These are phyloP conservation scores for Penicillium canescens DNA, from an alignment of 495 filamentous ascomycete genomes.

Conservation along the genomic window DNA sequence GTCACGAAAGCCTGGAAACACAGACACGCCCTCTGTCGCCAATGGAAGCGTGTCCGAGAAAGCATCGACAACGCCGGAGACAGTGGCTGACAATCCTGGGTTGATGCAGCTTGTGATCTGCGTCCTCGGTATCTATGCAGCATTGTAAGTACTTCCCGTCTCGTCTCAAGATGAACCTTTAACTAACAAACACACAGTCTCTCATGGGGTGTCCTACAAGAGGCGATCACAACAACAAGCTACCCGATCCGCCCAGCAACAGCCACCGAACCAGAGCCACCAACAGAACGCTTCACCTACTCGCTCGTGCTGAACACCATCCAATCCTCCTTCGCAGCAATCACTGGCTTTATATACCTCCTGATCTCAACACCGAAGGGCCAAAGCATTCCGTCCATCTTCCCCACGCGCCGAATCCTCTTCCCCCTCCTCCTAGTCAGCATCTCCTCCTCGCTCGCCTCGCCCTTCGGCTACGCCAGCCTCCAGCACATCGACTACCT, in stretches of 20 bases:
- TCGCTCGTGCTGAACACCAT: constrained; percentile 94
- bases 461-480: constrained; percentile 91
- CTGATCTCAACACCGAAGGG: constrained; percentile 60
- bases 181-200: constrained; percentile 57
- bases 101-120: constrained; percentile 78
- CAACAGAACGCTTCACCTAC: constrained; percentile 76
- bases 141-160: constrained; percentile 68
- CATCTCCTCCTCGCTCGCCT: constrained; percentile 82
- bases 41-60: constrained; percentile 44
- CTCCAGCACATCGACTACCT: constrained; percentile 97
- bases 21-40: constrained; percentile 9
- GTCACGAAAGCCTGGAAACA: constrained; percentile 26
- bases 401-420: constrained; percentile 73
- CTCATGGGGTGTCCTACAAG: constrained; percentile 94
- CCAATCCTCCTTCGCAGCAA: constrained; percentile 85
- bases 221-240: constrained; percentile 93
- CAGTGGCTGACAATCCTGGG: constrained; percentile 45
- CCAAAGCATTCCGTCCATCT: constrained; percentile 60
- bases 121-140: constrained; percentile 90
- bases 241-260: constrained; percentile 54
- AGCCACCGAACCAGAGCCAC: constrained; percentile 50
- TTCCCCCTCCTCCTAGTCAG: constrained; percentile 82
- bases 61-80: constrained; percentile 23
- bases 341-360: constrained; percentile 81
- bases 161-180: not conserved